These are phyloP conservation scores for Trichosporon ovoides DNA, from an alignment of 1,284 basidiomycete genomes.

Conservation along the genomic window DNA sequence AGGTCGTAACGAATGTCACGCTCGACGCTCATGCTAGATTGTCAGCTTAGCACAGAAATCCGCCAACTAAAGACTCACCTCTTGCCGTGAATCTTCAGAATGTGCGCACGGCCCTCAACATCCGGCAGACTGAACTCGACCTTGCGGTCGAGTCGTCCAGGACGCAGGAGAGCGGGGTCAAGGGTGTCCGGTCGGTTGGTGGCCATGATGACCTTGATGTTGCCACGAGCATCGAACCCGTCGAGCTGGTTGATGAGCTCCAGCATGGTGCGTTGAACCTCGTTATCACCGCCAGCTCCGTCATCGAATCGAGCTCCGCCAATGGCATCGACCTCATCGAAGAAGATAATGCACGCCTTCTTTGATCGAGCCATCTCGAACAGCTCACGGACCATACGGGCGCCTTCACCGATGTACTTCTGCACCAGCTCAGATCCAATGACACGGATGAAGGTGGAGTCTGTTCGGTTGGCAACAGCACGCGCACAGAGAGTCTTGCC, in stretches of 20 bases:
- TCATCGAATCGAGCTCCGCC: slow-evolving; percentile 99
- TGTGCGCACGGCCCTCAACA: slow-evolving; percentile 93
- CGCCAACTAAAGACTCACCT: slow-evolving; percentile 54
- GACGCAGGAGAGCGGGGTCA: slow-evolving; percentile 92
- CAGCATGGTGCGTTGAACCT: slow-evolving; percentile 99
- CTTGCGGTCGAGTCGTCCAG: slow-evolving; percentile 90
- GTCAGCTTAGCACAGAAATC: slow-evolving; percentile 5
- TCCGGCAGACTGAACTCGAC: slow-evolving; percentile 96
- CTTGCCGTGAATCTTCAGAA: slow-evolving; percentile 92
- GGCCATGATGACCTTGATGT: slow-evolving; percentile 99
- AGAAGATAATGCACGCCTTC: slow-evolving; percentile 99
- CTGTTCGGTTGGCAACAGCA: slow-evolving; percentile 96
- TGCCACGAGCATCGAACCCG: slow-evolving; percentile 96
- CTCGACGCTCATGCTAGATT: slow-evolving; percentile 87
- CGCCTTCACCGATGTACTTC: slow-evolving; percentile 99
- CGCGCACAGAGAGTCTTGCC: slow-evolving; percentile 98
- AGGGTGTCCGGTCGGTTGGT: slow-evolving; percentile 98
- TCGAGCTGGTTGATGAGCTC: slow-evolving; percentile 99
- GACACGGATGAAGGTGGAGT: slow-evolving; percentile 93
- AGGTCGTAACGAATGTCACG: slow-evolving; percentile 96
- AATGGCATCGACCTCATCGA: slow-evolving; percentile 86
- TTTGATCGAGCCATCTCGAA: slow-evolving; percentile 99
- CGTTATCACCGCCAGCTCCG: slow-evolving; percentile 97
- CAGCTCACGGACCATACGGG: slow-evolving; percentile 95
- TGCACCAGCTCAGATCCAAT: slow-evolving; percentile 99